Conservation (phyloP, 306 rosid genomes). For the Glycine tomentella region DNA sequence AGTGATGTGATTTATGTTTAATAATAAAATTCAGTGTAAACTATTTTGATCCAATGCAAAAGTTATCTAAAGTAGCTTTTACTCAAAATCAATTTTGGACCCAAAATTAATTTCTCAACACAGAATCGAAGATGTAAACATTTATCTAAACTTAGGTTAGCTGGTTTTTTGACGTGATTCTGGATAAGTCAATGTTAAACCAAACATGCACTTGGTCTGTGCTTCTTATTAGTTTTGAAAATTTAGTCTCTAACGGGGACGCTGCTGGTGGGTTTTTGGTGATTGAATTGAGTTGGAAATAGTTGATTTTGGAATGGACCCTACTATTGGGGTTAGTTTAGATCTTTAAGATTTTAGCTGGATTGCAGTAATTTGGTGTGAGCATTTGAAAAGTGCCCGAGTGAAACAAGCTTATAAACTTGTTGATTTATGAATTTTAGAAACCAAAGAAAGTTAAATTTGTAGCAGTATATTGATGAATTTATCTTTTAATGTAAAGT, state of each 20-base stretch:
- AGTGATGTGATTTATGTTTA: not conserved
- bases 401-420: not conserved
- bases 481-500: not conserved
- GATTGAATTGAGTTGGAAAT: constrained; percentile 36
- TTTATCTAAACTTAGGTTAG: not conserved
- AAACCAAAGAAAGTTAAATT: constrained; percentile 5
- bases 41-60: not conserved
- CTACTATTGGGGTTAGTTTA: constrained; percentile 3
- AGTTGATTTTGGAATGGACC: constrained; percentile 29
- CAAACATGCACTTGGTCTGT: not conserved
- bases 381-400: not conserved
- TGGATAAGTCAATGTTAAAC: not conserved
- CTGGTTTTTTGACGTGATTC: not conserved
- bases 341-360: constrained; percentile 21
- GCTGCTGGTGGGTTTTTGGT: constrained; percentile 16
- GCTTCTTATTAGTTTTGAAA: constrained; percentile 25
- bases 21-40: not conserved
- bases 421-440: constrained; percentile 16
- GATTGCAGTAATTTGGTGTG: constrained; percentile 26
- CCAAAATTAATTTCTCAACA: not conserved
- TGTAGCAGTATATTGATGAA: not conserved
- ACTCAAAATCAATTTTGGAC: not conserved
- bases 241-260: not conserved
- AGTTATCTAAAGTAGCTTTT: not conserved
- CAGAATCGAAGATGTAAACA: no score